Percentiles rank a stretch among this genome's conserved stretches.
Evolutionary conservation across 129 eudicot genomes (phyloP).

Genomic region (Apium graveolens): DNA sequence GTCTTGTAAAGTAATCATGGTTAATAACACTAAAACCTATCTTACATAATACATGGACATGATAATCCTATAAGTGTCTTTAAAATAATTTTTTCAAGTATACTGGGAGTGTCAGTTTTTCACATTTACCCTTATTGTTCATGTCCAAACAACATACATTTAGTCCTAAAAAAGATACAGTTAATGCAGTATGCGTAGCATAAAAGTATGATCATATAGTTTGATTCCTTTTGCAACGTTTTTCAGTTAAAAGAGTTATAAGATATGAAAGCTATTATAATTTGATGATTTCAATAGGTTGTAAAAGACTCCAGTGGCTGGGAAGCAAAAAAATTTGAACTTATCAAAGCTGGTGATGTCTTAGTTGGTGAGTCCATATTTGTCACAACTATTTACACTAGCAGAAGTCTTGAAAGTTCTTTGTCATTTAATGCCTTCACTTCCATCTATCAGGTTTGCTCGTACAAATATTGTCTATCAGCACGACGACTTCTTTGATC

Average conservation of each 20-base stretch:
- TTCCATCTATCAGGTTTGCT: conserved; percentile 39
- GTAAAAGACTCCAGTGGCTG: conserved; percentile 39
- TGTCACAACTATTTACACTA: background rate
- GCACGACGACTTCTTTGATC: conserved; percentile 46
- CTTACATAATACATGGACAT: background rate
- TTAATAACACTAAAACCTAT: background rate
- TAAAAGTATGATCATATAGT: background rate
- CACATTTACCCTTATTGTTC: background rate
- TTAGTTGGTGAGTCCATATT: conserved; percentile 35
- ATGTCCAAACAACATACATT: background rate
- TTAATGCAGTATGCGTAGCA: too few species aligned
- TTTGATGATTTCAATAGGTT: conserved; percentile 21
- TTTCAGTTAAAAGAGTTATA: background rate
- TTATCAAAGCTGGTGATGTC: conserved; percentile 31
- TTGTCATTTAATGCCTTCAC: conserved; percentile 4
- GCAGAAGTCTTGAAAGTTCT: background rate
- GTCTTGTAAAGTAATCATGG: background rate
- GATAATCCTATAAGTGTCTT: background rate
- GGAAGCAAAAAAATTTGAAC: conserved; percentile 35
- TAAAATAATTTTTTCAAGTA: background rate
- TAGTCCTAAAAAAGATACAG: background rate
- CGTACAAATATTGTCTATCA: conserved; percentile 42
- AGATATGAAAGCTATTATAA: background rate
- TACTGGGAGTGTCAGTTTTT: background rate
- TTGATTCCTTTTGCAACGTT: background rate